Percentiles rank a stretch among this genome's conserved stretches.
Conservation (phyloP, 441 rosid genomes). For the Mallotus repandus region DNA sequence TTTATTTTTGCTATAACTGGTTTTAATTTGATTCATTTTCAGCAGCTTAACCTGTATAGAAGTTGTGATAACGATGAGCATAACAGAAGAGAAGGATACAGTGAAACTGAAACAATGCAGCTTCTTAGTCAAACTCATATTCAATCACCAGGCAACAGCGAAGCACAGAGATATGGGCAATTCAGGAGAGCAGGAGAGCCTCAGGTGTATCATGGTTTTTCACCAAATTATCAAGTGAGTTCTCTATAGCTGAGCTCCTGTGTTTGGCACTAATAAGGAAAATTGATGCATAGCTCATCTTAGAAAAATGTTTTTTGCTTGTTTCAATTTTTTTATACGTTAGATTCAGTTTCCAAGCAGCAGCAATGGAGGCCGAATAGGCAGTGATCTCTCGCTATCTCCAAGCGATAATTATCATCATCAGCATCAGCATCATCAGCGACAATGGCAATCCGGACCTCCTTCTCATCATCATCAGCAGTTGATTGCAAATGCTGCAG, state of each 20-base stretch:
- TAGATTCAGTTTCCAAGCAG: constrained; percentile 53
- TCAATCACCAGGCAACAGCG: constrained; percentile 38
- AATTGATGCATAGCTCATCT: neutral
- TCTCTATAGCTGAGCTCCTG: neutral
- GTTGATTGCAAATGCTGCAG: constrained; percentile 85
- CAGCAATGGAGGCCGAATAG: constrained; percentile 66
- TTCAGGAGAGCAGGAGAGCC: constrained; percentile 34
- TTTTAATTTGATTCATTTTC: neutral
- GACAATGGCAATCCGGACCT: constrained; percentile 50
- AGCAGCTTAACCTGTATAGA: constrained; percentile 26
- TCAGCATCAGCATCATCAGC: constrained; percentile 18
- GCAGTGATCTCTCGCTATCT: constrained; percentile 62
- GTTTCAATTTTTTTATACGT: neutral
- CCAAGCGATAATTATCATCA: constrained; percentile 33
- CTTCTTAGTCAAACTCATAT: constrained; percentile 55
- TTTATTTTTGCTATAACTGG: neutral
- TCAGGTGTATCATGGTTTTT: constrained; percentile 33
- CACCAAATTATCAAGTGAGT: constrained; percentile 43
- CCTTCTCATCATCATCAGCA: constrained; percentile 41
- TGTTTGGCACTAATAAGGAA: no score
- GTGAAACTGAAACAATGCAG: constrained; percentile 50
- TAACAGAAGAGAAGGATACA: constrained; percentile 30
- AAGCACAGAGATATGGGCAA: constrained; percentile 35
- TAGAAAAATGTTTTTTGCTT: neutral
- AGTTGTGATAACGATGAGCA: constrained; percentile 23